Evolutionary conservation across 768 basidiomycete genomes (phyloP).

Genomic region (Russula foetens): DNA sequence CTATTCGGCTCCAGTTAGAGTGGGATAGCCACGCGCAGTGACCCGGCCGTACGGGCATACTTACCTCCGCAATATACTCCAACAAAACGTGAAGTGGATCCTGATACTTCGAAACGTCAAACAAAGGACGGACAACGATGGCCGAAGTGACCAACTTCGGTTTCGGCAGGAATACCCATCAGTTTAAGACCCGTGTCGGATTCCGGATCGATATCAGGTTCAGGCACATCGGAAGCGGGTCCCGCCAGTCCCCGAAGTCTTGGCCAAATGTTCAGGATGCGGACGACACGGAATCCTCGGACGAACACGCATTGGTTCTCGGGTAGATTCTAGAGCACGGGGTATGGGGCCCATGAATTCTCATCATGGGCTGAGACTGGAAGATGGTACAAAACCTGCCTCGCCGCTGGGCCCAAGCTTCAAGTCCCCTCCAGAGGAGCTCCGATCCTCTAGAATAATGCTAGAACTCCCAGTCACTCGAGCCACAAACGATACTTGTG

Average conservation of each 20-base stretch:
- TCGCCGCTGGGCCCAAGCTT: not conserved
- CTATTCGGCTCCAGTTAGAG: not conserved
- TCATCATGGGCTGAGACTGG: not conserved
- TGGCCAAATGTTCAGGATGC: not conserved
- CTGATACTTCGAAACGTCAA: not conserved
- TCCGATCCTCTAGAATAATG: not conserved
- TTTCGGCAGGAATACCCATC: not conserved
- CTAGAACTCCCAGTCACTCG: not conserved
- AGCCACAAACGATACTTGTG: not conserved
- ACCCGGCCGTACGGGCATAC: not conserved
- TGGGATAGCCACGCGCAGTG: not conserved
- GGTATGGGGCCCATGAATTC: not conserved
- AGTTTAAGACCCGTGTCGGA: not conserved
- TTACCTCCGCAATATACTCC: not conserved
- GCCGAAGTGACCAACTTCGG: not conserved
- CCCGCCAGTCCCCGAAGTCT: not conserved
- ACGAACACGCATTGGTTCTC: not conserved
- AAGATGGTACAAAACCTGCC: not conserved
- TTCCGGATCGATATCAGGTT: not conserved
- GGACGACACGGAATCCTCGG: not conserved
- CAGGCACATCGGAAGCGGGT: not conserved
- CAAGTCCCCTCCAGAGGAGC: not conserved
- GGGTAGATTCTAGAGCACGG: not conserved
- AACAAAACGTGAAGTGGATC: not conserved
- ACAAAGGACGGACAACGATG: not conserved